Percentiles rank a stretch among this genome's conserved stretches.
phyloP scores from a whole-genome alignment of 139 green algal species.

The Coelastrella sp. region DNA sequence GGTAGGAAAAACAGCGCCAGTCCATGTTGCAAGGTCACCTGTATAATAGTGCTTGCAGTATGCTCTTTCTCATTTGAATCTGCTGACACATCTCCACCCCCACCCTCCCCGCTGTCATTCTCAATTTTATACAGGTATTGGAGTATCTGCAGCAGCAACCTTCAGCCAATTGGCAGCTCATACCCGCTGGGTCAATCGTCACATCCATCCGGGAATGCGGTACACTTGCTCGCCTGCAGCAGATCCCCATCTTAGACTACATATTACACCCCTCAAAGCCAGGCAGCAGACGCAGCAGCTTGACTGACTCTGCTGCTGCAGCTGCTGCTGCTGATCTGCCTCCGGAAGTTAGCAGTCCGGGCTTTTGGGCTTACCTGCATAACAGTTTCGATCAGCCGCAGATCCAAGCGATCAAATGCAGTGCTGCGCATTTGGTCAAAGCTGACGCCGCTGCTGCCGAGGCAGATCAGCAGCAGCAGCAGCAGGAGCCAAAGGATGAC shows the following conservation, averaged over 20 bases:
- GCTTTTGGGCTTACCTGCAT: background rate
- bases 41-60: no score
- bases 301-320: background rate
- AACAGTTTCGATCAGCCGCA: conserved; percentile 39
- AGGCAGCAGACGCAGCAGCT: conserved; percentile 22
- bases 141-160: conserved; percentile 41
- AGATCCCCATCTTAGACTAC: conserved; percentile 50
- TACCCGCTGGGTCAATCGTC: conserved; percentile 36
- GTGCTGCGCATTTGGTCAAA: conserved; percentile 37
- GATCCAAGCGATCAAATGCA: conserved; percentile 38
- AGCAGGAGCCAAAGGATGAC: background rate
- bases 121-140: background rate
- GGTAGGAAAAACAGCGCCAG: no score
- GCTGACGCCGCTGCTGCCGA: background rate
- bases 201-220: conserved; percentile 71
- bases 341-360: background rate
- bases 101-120: background rate
- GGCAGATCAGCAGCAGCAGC: conserved; percentile 3
- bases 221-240: conserved; percentile 55
- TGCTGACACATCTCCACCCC: background rate
- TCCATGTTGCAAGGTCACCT: conserved; percentile 39
- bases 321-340: conserved; percentile 4
- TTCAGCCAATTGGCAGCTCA: conserved; percentile 56
- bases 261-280: conserved; percentile 63
- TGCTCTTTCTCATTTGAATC: background rate